Evolutionary conservation across 495 filamentous ascomycete species (phyloP), one percentile per base, ranked within the genome.

Genomic region (Penicillium maclennaniae): DNA sequence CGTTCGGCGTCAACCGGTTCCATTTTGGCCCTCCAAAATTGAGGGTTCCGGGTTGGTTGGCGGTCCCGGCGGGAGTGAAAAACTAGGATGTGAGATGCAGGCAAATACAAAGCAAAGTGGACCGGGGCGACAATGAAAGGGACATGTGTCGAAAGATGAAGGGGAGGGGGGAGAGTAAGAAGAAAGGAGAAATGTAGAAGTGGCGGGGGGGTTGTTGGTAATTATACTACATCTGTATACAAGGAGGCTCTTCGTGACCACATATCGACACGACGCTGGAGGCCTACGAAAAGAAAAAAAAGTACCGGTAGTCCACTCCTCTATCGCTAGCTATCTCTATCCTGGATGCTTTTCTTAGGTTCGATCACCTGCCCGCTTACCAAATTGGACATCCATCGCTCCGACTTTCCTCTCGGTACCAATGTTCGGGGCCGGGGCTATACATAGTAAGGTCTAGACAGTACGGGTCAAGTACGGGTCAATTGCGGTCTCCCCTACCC

Each of bases 1-100:
- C 66, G 67, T 69, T 76, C 71, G 56, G 72, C 73, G 66, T 77
- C 74, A 59, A 75, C 65, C 28, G 66, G 54, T 37, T 69, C 65
- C 70, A 74, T 74, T 36, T 51, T 19, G 19, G 25, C 48, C 37
- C 26, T 46, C 19, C 19, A 23, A 54, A 54, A 38, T 41, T 41
- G 21, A 23, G 39, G 36, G 27, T 39, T 36, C 23, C 28, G 34
- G 45, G 53, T 45, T 45, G 37, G 47, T 41, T 20, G 49, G 49
- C 49, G 55, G 49, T 21, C 51, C 59, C 51, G 47, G 59, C 59
- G 59, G 59, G 34, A 58, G 25, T 36, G 38, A 40, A 54, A 49
- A 54, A 54, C 47, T 23, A 53, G 20, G 25, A 34, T 34, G 47
- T 15, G 34, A 45, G 58, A 37, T 47, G 43, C 39, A 55, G 41